A percentile compares a stretch with the other conserved stretches of the same genome.
Conservation (phyloP, 768 basidiomycete genomes). For the Tephrocybe sp. region DNA sequence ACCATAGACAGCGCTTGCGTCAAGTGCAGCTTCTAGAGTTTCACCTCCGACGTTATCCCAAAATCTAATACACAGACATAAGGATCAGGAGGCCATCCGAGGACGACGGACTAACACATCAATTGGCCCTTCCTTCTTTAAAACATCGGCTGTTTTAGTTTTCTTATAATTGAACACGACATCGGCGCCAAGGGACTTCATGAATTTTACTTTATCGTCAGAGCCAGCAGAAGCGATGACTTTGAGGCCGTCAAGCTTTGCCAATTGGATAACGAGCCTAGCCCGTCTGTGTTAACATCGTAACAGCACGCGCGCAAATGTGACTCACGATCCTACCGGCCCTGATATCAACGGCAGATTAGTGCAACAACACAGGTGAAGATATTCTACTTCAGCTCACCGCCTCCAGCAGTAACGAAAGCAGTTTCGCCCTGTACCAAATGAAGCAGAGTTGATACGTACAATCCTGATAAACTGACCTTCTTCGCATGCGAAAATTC, state of each 20-base stretch:
- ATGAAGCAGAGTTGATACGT: no score
- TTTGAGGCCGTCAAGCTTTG: slow-evolving; percentile 48
- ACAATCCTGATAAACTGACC: neutral
- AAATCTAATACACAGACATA: slow-evolving; percentile 26
- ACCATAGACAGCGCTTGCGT: slow-evolving; percentile 38
- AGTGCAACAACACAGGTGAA: neutral
- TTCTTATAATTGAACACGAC: slow-evolving; percentile 76
- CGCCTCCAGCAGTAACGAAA: slow-evolving; percentile 33
- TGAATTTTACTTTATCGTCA: slow-evolving; percentile 65
- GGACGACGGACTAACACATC: neutral
- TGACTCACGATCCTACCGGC: slow-evolving; percentile 58
- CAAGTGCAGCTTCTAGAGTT: slow-evolving; percentile 54
- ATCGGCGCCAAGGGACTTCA: slow-evolving; percentile 59
- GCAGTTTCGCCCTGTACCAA: slow-evolving; percentile 28
- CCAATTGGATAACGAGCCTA: slow-evolving; percentile 49
- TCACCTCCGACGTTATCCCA: slow-evolving; percentile 64
- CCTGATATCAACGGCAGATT: slow-evolving; percentile 17
- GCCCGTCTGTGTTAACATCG: neutral
- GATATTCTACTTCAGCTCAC: slow-evolving; percentile 22
- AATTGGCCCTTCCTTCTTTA: slow-evolving; percentile 37
- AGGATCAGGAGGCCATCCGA: neutral
- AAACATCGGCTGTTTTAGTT: slow-evolving; percentile 41
- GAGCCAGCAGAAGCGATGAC: slow-evolving; percentile 73
- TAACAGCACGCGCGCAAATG: neutral
- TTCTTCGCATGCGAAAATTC: slow-evolving; percentile 34